phyloP scores from a whole-genome alignment of 768 basidiomycete species.

The Boletus rex-veris region DNA sequence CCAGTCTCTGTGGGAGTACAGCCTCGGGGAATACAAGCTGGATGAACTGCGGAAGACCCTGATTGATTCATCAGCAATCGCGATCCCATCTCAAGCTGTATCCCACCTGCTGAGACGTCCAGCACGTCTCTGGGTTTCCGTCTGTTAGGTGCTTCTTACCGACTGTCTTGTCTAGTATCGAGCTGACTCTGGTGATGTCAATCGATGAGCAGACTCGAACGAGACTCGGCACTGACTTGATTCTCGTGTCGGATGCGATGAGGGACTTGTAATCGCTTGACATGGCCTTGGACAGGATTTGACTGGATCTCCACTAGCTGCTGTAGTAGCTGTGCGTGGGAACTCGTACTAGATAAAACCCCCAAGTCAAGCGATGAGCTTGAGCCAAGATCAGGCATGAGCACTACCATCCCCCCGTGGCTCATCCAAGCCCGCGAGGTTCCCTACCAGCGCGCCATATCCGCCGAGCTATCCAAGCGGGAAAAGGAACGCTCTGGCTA shows the following conservation, averaged over 20 bases:
- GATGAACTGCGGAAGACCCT: conserved; percentile 78
- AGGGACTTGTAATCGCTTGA: conserved; percentile 18
- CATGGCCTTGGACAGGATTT: conserved; percentile 12
- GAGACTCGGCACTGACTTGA: conserved; percentile 38
- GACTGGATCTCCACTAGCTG: too few species aligned
- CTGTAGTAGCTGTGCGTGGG: conserved; percentile 10
- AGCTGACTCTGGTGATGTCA: conserved; percentile 60
- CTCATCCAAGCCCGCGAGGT: conserved; percentile 11
- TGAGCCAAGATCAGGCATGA: not conserved
- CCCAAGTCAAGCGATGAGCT: not conserved
- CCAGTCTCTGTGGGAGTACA: conserved; percentile 54
- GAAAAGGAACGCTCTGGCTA: conserved; percentile 35
- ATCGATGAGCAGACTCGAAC: conserved; percentile 15
- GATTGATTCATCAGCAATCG: conserved; percentile 8
- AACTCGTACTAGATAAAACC: not conserved
- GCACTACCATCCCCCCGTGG: conserved; percentile 13
- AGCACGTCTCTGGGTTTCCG: conserved; percentile 73
- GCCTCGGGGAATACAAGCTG: conserved; percentile 54
- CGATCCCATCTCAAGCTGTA: conserved; percentile 1
- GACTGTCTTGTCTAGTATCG: conserved; percentile 69
- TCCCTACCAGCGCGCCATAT: conserved; percentile 24
- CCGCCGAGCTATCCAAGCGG: conserved; percentile 37
- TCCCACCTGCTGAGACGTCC: conserved; percentile 75
- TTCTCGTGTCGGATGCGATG: conserved; percentile 22
- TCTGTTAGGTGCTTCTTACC: conserved; percentile 72